phyloP scores from a whole-genome alignment of 768 basidiomycete genomes.

The Crassisporium funariophilum region DNA sequence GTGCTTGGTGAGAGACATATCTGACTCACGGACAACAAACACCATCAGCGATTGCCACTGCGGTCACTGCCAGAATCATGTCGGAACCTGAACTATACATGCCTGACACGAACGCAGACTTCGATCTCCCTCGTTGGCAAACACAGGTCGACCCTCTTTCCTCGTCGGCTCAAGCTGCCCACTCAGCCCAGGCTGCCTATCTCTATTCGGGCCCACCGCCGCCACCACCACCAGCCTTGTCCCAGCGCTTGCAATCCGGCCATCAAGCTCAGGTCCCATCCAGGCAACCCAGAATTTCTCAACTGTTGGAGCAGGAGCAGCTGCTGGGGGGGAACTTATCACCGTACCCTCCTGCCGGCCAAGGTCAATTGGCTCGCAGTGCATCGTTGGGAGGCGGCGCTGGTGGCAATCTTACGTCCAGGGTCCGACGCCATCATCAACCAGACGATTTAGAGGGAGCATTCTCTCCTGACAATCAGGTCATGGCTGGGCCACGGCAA shows the following conservation, averaged over 20 bases:
- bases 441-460: constrained; percentile 67
- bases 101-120: constrained; percentile 78
- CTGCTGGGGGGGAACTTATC: constrained; percentile 43
- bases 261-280: constrained; percentile 45
- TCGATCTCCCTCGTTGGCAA: constrained; percentile 79
- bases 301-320: constrained; percentile 68
- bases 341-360: constrained; percentile 53
- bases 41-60: constrained; percentile 20
- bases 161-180: constrained; percentile 48
- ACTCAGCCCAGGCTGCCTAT: constrained; percentile 55
- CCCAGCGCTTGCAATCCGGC: constrained; percentile 51
- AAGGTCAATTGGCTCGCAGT: constrained; percentile 64
- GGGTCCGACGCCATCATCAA: constrained; percentile 65
- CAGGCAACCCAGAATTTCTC: constrained; percentile 63
- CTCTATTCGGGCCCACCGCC: constrained; percentile 60
- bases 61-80: constrained; percentile 51
- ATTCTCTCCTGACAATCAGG: constrained; percentile 40
- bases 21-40: constrained; percentile 16
- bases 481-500: constrained; percentile 37
- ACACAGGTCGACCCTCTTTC: constrained; percentile 59
- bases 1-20: constrained; percentile 10
- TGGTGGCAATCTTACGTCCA: constrained; percentile 35
- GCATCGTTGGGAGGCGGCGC: constrained; percentile 60
- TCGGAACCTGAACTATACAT: constrained; percentile 80
- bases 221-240: constrained; percentile 46